Evolutionary conservation across 345 rosid genomes (phyloP).

Genomic region (Dimocarpus longan): DNA sequence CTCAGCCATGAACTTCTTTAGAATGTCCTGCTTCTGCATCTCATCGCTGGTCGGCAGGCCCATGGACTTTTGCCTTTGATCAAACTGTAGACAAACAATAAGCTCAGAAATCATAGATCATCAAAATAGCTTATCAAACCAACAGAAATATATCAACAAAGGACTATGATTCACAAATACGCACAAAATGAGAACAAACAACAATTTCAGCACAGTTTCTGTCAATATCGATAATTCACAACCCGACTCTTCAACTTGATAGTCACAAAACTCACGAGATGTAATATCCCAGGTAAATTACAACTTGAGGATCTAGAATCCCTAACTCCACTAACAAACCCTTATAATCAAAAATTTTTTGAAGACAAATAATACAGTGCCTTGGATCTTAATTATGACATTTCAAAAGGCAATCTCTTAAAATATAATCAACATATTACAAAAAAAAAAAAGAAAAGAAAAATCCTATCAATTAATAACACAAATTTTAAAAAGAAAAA

Average conservation of each 20-base stretch:
- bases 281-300: background rate
- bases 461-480: background rate
- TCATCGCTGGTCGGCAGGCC: slow-evolving; percentile 92
- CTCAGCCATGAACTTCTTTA: slow-evolving; percentile 91
- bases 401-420: background rate
- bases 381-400: background rate
- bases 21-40: slow-evolving; percentile 76
- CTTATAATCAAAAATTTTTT: background rate
- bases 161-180: background rate
- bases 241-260: background rate
- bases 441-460: background rate
- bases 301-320: background rate
- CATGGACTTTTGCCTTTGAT: slow-evolving; percentile 91
- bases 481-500: background rate
- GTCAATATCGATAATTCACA: background rate
- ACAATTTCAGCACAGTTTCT: background rate
- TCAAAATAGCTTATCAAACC: background rate
- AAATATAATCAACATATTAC: background rate
- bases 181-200: no score
- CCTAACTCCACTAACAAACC: background rate
- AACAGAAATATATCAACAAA: background rate
- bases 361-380: background rate
- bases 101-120: background rate
- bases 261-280: background rate
- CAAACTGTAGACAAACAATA: slow-evolving; percentile 52